phyloP scores from a whole-genome alignment of 306 rosid species.

The Cucumis sativus region DNA sequence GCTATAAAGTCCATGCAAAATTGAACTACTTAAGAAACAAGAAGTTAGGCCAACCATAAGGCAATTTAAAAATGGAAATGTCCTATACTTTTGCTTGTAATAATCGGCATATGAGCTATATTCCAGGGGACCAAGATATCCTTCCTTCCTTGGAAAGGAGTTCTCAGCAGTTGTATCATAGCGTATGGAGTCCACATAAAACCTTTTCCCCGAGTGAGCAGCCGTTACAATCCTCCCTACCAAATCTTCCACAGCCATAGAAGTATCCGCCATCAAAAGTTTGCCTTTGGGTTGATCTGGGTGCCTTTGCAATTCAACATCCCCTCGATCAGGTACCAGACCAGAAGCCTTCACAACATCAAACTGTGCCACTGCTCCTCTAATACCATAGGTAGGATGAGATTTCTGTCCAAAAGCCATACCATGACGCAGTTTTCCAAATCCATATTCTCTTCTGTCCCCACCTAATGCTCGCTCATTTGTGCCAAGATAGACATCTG shows the following conservation, averaged over 20 bases:
- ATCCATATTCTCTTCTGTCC: conserved; percentile 95
- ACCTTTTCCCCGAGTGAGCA: conserved; percentile 98
- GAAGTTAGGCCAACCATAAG: conserved; percentile 3
- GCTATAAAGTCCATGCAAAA: conserved; percentile 22
- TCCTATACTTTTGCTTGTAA: conserved; percentile 86
- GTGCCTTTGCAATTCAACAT: conserved; percentile 28
- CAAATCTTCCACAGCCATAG: conserved; percentile 57
- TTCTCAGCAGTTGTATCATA: conserved; percentile 84
- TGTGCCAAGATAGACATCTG: conserved; percentile 99
- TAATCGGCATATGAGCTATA: conserved; percentile 97
- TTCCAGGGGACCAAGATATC: conserved; percentile 97
- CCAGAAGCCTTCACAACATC: conserved; percentile 97
- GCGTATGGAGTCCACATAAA: conserved; percentile 90
- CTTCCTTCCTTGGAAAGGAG: conserved; percentile 96
- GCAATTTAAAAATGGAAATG: conserved; percentile 7
- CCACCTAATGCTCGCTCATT: conserved; percentile 98
- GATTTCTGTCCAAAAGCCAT: conserved; percentile 87
- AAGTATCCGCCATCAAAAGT: conserved; percentile 83
- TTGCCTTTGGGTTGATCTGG: conserved; percentile 32
- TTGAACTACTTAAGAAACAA: not conserved
- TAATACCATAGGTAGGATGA: conserved; percentile 97
- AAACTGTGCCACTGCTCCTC: conserved; percentile 98
- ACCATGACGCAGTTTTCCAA: conserved; percentile 90
- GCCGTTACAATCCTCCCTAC: conserved; percentile 88
- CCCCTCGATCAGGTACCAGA: conserved; percentile 60